Evolutionary conservation across 257 asterid species (phyloP), one percentile per base, ranked within the genome.

Genomic region (Lithospermum erythrorhizon): DNA sequence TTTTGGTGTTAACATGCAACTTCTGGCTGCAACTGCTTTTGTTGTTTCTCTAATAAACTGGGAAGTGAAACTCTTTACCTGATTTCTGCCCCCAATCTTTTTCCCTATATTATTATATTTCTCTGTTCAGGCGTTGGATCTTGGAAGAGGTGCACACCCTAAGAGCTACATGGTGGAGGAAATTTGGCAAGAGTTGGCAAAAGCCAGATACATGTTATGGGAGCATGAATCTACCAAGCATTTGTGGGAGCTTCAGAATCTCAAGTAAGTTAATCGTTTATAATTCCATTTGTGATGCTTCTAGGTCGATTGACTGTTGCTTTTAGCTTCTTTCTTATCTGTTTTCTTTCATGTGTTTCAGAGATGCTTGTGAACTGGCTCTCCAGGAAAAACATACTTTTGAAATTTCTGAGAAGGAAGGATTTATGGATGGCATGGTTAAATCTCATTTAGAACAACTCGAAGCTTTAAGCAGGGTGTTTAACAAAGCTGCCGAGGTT

Each of bases 111-210:
- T 55, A 41, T 65, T 27, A 15, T 16, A 14, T 52, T 41, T 17
- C 58, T 22, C 61, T 63, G 6, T 56, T 18, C 65, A 88, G 98
- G 95, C 98, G 18, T 71, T 86, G 81, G 94, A 91, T 79, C 88
- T 84, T 56, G 95, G 89, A 65, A 81, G 83, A 62, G 86, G 79
- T 58, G 86, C 84, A 22, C 62, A 78, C 58, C 89, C 95, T 30
- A 74, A 78, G 53, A 82, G 95, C 23, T 81, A 79, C 75, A 84
- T 88, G 98, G 89, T 88, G 61, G 97, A 88, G 74, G 95, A 91
- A 70, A 88, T 88, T 53, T 91, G 97, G 97, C 89, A 72, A 72
- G 95, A 80, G 77, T 94, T 91, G 58, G 90, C 96, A 32, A 86
- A 64, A 68, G 98, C 95, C 55, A 86, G 80, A 78, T 91, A 91